These are phyloP conservation scores for Aspergillus pseudotamarii DNA, from an alignment of 2,329 filamentous ascomycete species.

Conservation along the genomic window DNA sequence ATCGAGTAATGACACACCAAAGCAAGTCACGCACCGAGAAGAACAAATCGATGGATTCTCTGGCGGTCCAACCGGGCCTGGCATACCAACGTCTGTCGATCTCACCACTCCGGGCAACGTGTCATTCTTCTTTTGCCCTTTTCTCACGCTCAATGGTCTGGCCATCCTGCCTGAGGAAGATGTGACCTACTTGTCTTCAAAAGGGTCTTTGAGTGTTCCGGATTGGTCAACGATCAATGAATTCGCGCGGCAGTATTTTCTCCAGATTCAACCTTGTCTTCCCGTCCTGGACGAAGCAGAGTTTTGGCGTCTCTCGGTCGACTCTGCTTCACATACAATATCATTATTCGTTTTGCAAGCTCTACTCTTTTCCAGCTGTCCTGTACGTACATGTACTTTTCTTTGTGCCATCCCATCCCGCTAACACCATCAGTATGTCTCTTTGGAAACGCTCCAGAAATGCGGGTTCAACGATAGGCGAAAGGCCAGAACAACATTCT, in stretches of 20 bases:
- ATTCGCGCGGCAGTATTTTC: neutral
- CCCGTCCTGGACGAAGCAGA: neutral
- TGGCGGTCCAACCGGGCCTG: neutral
- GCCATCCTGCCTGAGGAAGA: neutral
- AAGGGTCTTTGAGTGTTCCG: neutral
- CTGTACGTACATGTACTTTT: neutral
- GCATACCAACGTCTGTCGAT: neutral
- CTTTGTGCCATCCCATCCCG: neutral
- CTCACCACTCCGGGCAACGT: neutral
- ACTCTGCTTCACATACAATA: neutral
- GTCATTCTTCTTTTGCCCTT: neutral
- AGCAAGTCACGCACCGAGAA: neutral
- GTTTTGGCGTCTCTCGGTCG: neutral
- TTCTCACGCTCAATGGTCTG: neutral
- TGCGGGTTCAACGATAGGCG: neutral
- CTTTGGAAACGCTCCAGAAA: neutral
- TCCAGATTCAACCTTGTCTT: neutral
- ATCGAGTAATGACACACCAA: too few species aligned
- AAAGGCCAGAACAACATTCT: neutral
- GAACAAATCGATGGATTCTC: neutral
- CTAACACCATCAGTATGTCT: neutral
- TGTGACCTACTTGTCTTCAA: neutral
- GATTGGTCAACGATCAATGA: neutral
- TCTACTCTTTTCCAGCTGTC: neutral
- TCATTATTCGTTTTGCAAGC: neutral